Base-by-base conservation (phyloP, 202 grass and related monocot species). In the Digitaria exilis region DNA sequence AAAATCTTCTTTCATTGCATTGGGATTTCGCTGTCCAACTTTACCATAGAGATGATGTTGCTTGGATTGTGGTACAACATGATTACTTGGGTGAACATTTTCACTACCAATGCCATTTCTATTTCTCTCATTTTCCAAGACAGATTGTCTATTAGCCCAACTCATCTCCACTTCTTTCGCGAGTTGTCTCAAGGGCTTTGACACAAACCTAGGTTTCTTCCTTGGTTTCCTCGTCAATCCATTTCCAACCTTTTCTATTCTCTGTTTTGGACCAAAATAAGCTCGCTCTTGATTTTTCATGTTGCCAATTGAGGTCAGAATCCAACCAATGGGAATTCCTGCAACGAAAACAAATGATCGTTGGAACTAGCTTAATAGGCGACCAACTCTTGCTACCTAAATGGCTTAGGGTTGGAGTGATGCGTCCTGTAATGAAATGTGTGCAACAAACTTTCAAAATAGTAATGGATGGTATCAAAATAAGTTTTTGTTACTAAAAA, bases 1-100 rank as follows among this genome's bases (percentile, higher is more conserved):
- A 5, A 15, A 13, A 2, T 46, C 28, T 56, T 9, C 50, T 46
- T 61, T 62, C 39, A 1, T 30, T 21, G 24, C 16, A 30, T 45
- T 4, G 0, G 1, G 6, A 15, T 9, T 57, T 1, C 4, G 15
- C 0, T n/a, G 37, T 8, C 0, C 52, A 45, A 30, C 13, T 9
- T 41, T 69, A 2, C 48, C 9, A 60, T 0, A 1, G 15, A 55
- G 43, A 10, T 5, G 24, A 77, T 62, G 19, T 46, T 4, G 24
- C 5, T 3, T 18, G 41, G 57, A 3, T 46, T 15, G 15, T n/a
- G 43, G 32, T 19, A 39, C 13, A 1, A 10, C n/a, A 26, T 10
- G 1, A 0, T 45, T 30, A 22, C 5, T 21, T 72, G 0, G 52
- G 24, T 24, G 12, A 72, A 72, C 56, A 2, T 39, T 69, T 16